Evolutionary conservation across 768 basidiomycete genomes (phyloP).

Genomic region (Auricularia sp.): DNA sequence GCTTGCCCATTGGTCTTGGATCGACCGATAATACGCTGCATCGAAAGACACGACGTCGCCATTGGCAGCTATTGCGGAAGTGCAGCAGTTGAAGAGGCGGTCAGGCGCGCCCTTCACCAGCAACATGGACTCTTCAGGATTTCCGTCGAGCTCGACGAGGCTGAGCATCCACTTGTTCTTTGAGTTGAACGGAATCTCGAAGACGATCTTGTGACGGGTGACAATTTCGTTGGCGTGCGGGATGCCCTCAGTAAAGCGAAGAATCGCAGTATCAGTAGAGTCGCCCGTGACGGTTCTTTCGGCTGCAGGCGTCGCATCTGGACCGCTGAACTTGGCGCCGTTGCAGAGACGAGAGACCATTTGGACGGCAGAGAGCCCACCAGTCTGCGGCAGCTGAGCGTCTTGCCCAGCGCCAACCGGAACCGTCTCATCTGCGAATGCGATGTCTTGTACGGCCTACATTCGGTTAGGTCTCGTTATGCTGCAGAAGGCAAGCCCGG

Average conservation of each 20-base stretch:
- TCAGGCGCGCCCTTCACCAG: slow-evolving; percentile 55
- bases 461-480: neutral
- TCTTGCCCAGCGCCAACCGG: slow-evolving; percentile 3
- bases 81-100: slow-evolving; percentile 35
- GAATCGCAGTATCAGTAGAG: slow-evolving; percentile 46
- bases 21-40: slow-evolving; percentile 21
- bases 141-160: slow-evolving; percentile 17
- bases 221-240: slow-evolving; percentile 16
- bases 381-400: slow-evolving; percentile 5
- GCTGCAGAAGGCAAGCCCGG: slow-evolving; percentile 15
- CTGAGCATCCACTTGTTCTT: slow-evolving; percentile 53
- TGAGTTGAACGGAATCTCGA: slow-evolving; percentile 37
- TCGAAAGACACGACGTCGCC: slow-evolving; percentile 27
- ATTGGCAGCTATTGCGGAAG: slow-evolving; percentile 16
- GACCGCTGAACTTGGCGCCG: slow-evolving; percentile 39
- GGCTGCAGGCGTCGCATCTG: slow-evolving; percentile 18
- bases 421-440: slow-evolving; percentile 24
- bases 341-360: slow-evolving; percentile 48
- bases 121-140: slow-evolving; percentile 23
- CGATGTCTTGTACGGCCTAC: slow-evolving; percentile 32
- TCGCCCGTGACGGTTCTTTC: slow-evolving; percentile 34
- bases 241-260: slow-evolving; percentile 37
- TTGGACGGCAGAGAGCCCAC: slow-evolving; percentile 23
- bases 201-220: slow-evolving; percentile 18
- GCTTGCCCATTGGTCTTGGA: slow-evolving; percentile 41